Conservation (phyloP, 768 basidiomycete genomes). For the Suillus discolor region DNA sequence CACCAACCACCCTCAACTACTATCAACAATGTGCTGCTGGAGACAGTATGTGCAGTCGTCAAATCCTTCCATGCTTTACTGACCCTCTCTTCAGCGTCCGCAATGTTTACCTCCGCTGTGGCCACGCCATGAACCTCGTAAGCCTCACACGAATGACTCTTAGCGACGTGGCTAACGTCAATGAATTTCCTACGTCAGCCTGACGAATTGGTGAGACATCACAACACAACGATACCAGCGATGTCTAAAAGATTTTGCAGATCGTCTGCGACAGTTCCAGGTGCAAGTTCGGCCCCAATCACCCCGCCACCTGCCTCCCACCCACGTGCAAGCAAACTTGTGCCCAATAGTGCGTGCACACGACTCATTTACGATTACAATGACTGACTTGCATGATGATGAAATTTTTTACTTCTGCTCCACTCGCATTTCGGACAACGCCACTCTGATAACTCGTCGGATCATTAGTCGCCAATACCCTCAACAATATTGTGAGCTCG, state of each 20-base stretch:
- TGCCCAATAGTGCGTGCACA: conserved; percentile 48
- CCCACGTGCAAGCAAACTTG: conserved; percentile 48
- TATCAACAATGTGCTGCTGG: conserved; percentile 49
- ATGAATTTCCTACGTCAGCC: conserved; percentile 27
- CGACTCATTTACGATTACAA: not conserved
- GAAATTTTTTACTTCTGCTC: conserved; percentile 1
- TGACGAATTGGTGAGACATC: conserved; percentile 35
- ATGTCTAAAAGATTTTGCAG: conserved; percentile 32
- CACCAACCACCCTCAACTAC: conserved; percentile 8
- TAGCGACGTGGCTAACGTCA: not conserved
- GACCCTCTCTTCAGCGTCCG: conserved; percentile 38
- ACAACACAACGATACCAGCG: not conserved
- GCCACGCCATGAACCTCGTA: conserved; percentile 48
- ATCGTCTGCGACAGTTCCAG: conserved; percentile 44
- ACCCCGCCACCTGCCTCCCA: conserved; percentile 44
- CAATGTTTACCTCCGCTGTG: conserved; percentile 50
- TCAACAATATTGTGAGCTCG: conserved; percentile 46
- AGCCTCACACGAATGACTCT: conserved; percentile 15
- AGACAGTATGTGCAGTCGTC: conserved; percentile 47
- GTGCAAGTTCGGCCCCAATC: conserved; percentile 60
- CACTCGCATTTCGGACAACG: not conserved
- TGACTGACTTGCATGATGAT: conserved; percentile 6
- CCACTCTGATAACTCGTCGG: not conserved
- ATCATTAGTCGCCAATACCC: conserved; percentile 43
- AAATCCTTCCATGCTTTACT: not conserved